Base-by-base conservation (phyloP, 345 rosid genomes). In the Gossypium australe region DNA sequence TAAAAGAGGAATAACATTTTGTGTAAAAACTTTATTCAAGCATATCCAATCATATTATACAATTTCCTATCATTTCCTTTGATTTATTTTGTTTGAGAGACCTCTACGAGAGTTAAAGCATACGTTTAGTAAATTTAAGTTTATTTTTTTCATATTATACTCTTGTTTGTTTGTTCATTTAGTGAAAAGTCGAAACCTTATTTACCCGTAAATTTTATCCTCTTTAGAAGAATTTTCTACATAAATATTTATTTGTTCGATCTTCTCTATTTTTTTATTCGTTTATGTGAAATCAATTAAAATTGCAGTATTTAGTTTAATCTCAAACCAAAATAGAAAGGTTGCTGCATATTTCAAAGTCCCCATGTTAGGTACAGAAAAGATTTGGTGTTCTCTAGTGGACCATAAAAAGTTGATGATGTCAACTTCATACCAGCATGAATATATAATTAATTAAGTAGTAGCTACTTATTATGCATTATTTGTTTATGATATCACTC, bases 121-220 rank as follows among this genome's bases (percentile, higher is more conserved):
- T 4, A 34, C 1, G 5, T 34, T 34, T 4, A 34, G 6, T 34
- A 4, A 3, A 34, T 34, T 34, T 34, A 34, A 34, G 1, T 34
- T 1, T 34, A 34, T 4, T 34, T 34, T 34, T 1, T 34, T 34
- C 5, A 4, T 34, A 34, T 4, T 34, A 0, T 34, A 4, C 1
- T 4, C 0, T 34, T 0, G 0, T 34, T 34, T 34, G 7, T 34
- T 34, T 34, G 0, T 0, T 34, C 1, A 4, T 34, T 34, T 4
- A 34, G 7, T 34, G 7, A 34, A 34, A 34, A 34, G 0, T 5
- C 1, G 6, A 34, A 34, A 34, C 1, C 0, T 34, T 1, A 5
- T 34, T 5, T 4, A 34, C 38, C 0, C 5, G 1, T 34, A 0
- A 34, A 0, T 34, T 34, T 4, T 4, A 34, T 34, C 0, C 0